Percentiles rank a stretch among this genome's conserved stretches.
phyloP scores from a whole-genome alignment of 257 asterid genomes.

The Primulina eburnea region DNA sequence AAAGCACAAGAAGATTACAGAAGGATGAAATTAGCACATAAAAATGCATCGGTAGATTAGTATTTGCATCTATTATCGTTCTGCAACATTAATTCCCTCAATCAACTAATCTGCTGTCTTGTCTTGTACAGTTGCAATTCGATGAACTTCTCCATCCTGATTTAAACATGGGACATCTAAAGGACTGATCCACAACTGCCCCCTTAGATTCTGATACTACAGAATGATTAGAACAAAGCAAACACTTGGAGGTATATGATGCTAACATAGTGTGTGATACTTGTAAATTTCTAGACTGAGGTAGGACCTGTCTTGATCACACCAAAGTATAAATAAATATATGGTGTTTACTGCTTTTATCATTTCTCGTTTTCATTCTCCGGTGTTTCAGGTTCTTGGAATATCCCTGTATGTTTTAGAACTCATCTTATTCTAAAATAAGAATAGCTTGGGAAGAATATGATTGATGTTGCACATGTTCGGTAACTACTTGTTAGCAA shows the following conservation, averaged over 20 bases:
- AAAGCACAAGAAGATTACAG: constrained; percentile 88
- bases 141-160: constrained; percentile 53
- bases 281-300: neutral
- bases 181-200: neutral
- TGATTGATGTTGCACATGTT: neutral
- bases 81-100: neutral
- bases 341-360: neutral
- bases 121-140: constrained; percentile 58
- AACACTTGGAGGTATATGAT: neutral
- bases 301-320: neutral
- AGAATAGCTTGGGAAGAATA: neutral
- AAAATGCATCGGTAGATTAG: constrained; percentile 50
- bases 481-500: neutral
- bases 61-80: neutral
- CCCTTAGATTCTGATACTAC: neutral
- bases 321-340: neutral
- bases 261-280: neutral
- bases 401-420: neutral
- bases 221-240: neutral
- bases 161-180: constrained; percentile 36
- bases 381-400: neutral
- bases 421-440: neutral
- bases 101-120: constrained; percentile 11
- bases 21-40: constrained; percentile 80
- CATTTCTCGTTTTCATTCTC: neutral